These are phyloP conservation scores for Brassica carinata DNA, from an alignment of 345 rosid species.

Conservation along the genomic window DNA sequence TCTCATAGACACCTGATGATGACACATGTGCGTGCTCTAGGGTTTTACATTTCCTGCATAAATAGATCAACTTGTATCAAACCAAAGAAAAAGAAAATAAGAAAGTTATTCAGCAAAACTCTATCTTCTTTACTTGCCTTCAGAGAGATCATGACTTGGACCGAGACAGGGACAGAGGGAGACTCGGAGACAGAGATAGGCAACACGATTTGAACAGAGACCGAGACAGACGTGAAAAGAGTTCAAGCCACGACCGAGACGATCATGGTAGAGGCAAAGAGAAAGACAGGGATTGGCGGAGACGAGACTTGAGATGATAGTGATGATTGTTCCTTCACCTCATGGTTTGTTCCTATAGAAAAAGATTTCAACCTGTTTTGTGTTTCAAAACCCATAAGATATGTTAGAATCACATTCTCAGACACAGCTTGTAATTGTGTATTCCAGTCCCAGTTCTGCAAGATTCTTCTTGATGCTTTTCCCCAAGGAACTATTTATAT, in stretches of 20 bases:
- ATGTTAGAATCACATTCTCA: slow-evolving; percentile 14
- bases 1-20: too few relatives aligned
- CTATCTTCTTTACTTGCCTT: too few relatives aligned
- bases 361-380: not conserved
- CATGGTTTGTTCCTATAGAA: slow-evolving; percentile 22
- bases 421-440: slow-evolving; percentile 35
- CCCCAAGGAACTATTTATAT: not conserved
- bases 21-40: too few relatives aligned
- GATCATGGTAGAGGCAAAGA: slow-evolving; percentile 71
- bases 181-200: slow-evolving; percentile 53
- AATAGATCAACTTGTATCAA: too few relatives aligned
- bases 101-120: too few relatives aligned
- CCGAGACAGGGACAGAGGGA: slow-evolving; percentile 48
- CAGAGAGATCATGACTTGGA: slow-evolving; percentile 45
- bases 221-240: slow-evolving; percentile 67
- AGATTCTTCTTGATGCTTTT: not conserved
- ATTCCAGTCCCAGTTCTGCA: slow-evolving; percentile 14
- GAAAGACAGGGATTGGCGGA: slow-evolving; percentile 72
- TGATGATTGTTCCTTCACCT: slow-evolving; percentile 28
- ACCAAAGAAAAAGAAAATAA: too few relatives aligned
- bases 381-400: slow-evolving; percentile 23
- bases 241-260: slow-evolving; percentile 69
- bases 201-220: slow-evolving; percentile 43
- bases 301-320: slow-evolving; percentile 49
- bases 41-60: too few relatives aligned